Base-by-base conservation (phyloP, 495 filamentous ascomycete genomes). In the Penicillium daleae region DNA sequence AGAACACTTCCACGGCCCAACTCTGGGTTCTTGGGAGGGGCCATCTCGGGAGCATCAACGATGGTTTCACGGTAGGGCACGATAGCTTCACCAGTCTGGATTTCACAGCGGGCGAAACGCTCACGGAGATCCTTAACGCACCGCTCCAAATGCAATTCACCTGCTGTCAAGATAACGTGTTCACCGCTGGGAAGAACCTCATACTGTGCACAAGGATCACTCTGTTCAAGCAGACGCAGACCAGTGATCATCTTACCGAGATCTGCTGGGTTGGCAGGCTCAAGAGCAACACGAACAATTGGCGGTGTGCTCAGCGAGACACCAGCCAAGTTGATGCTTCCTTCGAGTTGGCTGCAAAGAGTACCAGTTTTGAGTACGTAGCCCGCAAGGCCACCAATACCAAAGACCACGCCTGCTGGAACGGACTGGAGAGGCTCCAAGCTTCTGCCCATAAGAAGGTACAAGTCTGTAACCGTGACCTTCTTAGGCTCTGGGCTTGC, bases 1-100 rank as follows among this genome's bases (percentile, higher is more conserved):
- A 91, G 74, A 0, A 97, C 89, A 0, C 86, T 88, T 33, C 95
- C 95, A 70, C 96, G 83, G n/a, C 93, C 92, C 24, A 97, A 78
- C 4, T 94, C 92, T 60, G 92, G 90, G 67, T 94, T 90, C 63
- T 82, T 93, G 0, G 92, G 90, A 0, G 93, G 86, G 2, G 92
- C 86, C 95, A 99, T 99, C 71, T 99, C 95, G 17, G 89, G 81
- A 1, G 89, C 91, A 50, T 85, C 83, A 35, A 96, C 88, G 48
- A 96, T 97, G 3, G 91, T 92, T 75, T 99, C 95, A 21, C 93
- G 85, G 74, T 97, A 99, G 7, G 95, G 95, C 6, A 99, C 95
- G 56, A 98, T 98, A 2, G 96, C 92, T 33, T 90, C 90, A 57
- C 93, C 92, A 57, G 90, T 90, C 66, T 98, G 95, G 57, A 99